These are phyloP conservation scores for Cytospora paraplurivora DNA, from an alignment of 2,329 filamentous ascomycete species.

Conservation along the genomic window DNA sequence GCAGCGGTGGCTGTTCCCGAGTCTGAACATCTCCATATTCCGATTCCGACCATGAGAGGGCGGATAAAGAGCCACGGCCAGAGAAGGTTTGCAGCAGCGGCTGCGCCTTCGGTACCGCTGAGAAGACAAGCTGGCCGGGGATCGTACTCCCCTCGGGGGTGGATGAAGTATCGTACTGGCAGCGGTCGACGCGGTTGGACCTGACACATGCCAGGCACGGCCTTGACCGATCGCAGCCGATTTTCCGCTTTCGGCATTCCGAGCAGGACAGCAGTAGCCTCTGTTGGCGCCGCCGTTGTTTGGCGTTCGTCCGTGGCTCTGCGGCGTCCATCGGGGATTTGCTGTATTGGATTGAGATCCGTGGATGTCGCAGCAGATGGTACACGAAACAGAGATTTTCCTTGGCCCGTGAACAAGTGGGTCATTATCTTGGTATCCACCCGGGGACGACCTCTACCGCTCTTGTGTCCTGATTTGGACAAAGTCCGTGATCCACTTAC, in stretches of 20 bases:
- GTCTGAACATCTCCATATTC: not conserved
- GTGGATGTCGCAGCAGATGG: conserved; percentile 4
- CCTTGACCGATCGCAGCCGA: conserved; percentile 45
- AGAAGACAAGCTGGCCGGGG: conserved; percentile 17
- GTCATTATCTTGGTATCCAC: not conserved
- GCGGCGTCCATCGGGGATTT: conserved; percentile 25
- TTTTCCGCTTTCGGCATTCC: conserved; percentile 46
- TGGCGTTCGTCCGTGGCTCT: not conserved
- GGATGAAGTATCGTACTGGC: conserved; percentile 7
- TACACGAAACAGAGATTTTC: not conserved
- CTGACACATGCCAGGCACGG: conserved; percentile 47
- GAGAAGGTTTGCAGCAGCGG: not conserved
- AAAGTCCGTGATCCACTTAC: conserved; percentile 7
- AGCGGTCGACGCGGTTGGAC: not conserved
- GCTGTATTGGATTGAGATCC: conserved; percentile 10
- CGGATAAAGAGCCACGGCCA: not conserved
- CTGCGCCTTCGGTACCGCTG: not conserved
- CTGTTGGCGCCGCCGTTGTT: conserved; percentile 13
- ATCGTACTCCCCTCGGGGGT: not conserved
- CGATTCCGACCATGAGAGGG: not conserved
- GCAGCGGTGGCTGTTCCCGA: not conserved
- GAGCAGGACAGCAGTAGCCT: conserved; percentile 37
- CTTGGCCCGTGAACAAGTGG: conserved; percentile 5
- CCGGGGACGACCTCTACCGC: too few relatives aligned
- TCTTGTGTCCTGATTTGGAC: conserved; percentile 2